Evolutionary conservation across 2,329 filamentous ascomycete species (phyloP).

Genomic region (Orbilia javanica): DNA sequence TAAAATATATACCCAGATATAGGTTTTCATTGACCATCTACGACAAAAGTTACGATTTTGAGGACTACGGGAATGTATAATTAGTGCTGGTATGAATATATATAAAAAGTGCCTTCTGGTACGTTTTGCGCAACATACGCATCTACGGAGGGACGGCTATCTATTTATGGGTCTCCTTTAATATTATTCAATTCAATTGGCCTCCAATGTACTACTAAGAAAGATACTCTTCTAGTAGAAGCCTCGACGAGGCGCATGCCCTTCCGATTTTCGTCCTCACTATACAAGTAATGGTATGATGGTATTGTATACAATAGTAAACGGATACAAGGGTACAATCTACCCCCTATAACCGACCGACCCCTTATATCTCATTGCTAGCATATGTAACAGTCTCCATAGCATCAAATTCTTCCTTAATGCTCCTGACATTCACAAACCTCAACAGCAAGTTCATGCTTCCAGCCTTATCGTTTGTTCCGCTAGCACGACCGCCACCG

Average conservation of each 20-base stretch:
- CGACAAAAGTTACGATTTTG: neutral
- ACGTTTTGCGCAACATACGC: too few relatives aligned
- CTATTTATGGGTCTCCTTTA: neutral
- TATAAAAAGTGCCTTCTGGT: neutral
- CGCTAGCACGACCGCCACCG: slow-evolving; percentile 76
- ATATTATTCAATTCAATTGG: neutral
- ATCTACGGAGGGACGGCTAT: too few relatives aligned
- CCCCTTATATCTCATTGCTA: slow-evolving; percentile 74
- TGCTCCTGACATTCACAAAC: slow-evolving; percentile 76
- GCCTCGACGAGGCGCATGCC: neutral
- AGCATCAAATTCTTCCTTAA: slow-evolving; percentile 81
- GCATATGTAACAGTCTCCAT: slow-evolving; percentile 76
- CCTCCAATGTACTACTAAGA: neutral
- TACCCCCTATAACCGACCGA: neutral
- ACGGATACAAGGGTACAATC: neutral
- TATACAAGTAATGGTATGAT: neutral
- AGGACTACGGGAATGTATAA: neutral
- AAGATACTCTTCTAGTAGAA: neutral
- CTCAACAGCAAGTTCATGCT: slow-evolving; percentile 74
- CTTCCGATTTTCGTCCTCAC: neutral
- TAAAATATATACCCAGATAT: slow-evolving; percentile 32
- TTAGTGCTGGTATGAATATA: neutral
- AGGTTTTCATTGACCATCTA: neutral
- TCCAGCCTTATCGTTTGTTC: slow-evolving; percentile 80
- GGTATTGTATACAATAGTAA: neutral